phyloP scores from a whole-genome alignment of 441 rosid genomes.

The Erysimum pusillum region DNA sequence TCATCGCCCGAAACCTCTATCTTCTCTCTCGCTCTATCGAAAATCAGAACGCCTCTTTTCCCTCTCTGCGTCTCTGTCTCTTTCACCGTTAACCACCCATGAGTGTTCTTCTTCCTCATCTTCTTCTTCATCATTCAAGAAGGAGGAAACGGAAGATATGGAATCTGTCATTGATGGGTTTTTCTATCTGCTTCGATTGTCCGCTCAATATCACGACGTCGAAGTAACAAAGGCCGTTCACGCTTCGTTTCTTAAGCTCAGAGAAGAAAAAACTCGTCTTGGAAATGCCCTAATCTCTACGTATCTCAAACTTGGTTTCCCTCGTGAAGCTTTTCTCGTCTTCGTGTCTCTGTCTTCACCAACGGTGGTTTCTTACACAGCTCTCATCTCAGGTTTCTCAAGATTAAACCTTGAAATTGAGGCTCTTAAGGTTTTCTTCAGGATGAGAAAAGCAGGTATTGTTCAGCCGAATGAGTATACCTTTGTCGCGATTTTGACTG shows the following conservation, averaged over 20 bases:
- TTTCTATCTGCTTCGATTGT: constrained; percentile 60
- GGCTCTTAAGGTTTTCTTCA: constrained; percentile 65
- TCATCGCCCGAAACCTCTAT: constrained; percentile 13
- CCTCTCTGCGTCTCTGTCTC: constrained; percentile 42
- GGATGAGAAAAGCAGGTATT: constrained; percentile 63
- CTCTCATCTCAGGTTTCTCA: constrained; percentile 68
- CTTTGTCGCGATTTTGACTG: constrained; percentile 76
- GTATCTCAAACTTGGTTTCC: constrained; percentile 68
- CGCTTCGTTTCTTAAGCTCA: constrained; percentile 64
- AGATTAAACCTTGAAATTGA: constrained; percentile 58
- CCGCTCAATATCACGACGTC: constrained; percentile 56
- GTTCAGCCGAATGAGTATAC: constrained; percentile 72
- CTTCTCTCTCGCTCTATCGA: constrained; percentile 41
- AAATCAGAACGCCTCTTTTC: constrained; percentile 36
- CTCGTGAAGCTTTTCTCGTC: constrained; percentile 59
- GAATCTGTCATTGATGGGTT: constrained; percentile 48
- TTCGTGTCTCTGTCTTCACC: constrained; percentile 60
- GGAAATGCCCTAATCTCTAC: constrained; percentile 65
- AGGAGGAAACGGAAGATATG: constrained; percentile 19
- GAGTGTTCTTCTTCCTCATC: constrained; percentile 24
- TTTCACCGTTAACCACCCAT: constrained; percentile 30
- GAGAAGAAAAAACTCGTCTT: constrained; percentile 51
- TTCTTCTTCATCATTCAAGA: not conserved
- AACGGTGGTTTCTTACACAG: constrained; percentile 71
- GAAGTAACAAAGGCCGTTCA: constrained; percentile 69